Evolutionary conservation across 73 alveolate species (phyloP).

Genomic region (Paramecium octaurelia): DNA sequence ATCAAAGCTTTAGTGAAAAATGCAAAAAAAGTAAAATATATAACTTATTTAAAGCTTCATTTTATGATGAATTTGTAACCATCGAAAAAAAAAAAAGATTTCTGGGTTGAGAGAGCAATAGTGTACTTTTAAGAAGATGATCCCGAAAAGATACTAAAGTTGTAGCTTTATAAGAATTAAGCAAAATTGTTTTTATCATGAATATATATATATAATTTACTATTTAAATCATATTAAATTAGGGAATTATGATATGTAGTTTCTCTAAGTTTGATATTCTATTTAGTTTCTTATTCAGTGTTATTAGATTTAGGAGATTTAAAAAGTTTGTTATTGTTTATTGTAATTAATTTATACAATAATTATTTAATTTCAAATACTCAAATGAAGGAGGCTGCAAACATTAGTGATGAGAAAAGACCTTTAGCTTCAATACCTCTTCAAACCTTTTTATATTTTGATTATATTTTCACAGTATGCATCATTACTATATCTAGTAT

Average conservation of each 20-base stretch:
- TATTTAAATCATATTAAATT: background rate
- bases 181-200: conserved; percentile 39
- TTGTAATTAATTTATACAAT: background rate
- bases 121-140: conserved; percentile 34
- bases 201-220: background rate
- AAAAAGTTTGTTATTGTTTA: too few relatives aligned
- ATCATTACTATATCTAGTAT: background rate
- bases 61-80: conserved; percentile 42
- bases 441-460: conserved; percentile 39
- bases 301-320: background rate
- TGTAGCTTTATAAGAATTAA: background rate
- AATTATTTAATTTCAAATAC: background rate
- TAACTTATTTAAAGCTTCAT: background rate
- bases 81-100: background rate
- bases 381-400: background rate
- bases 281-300: too few relatives aligned
- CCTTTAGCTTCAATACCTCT: background rate
- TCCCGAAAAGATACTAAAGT: conserved; percentile 20
- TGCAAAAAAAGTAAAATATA: conserved; percentile 5
- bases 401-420: background rate
- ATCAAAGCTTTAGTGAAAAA: background rate
- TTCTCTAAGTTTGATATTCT: too few relatives aligned
- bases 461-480: conserved; percentile 21
- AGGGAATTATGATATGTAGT: background rate
- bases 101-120: conserved; percentile 32